Evolutionary conservation across 805 yeast species (phyloP).

Genomic region (Candida nemodendra): DNA sequence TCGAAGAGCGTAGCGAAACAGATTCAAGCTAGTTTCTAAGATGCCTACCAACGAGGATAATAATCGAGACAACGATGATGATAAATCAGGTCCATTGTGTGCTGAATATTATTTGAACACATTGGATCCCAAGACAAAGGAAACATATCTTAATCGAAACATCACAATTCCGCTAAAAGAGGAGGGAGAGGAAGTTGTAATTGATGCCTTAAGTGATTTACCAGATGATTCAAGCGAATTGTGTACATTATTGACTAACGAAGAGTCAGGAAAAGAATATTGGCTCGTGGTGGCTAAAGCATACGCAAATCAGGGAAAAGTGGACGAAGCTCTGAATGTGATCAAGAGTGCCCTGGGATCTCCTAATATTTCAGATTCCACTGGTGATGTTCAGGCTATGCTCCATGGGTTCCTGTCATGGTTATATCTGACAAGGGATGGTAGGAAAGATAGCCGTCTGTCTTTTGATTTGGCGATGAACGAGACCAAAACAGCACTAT

Average conservation of each 20-base stretch:
- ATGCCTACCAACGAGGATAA: too few species aligned
- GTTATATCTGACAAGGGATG: slow-evolving; percentile 56
- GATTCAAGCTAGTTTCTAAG: too few species aligned
- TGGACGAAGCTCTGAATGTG: slow-evolving; percentile 63
- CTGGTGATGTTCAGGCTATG: slow-evolving; percentile 44
- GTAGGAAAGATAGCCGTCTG: slow-evolving; percentile 21
- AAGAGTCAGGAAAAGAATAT: slow-evolving; percentile 68
- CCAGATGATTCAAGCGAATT: slow-evolving; percentile 90
- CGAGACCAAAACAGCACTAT: slow-evolving; percentile 44
- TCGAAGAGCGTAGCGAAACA: too few species aligned
- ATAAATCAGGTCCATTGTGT: slow-evolving; percentile 23
- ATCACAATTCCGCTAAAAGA: slow-evolving; percentile 65
- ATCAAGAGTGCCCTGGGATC: slow-evolving; percentile 56
- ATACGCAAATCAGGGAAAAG: slow-evolving; percentile 60
- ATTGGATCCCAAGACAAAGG: slow-evolving; percentile 22
- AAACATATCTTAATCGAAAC: slow-evolving; percentile 24
- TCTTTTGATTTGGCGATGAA: slow-evolving; percentile 29
- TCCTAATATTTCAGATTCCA: slow-evolving; percentile 30
- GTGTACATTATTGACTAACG: slow-evolving; percentile 74
- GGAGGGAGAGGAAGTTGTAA: slow-evolving; percentile 80
- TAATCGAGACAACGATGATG: slow-evolving; percentile 1
- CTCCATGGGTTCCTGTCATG: slow-evolving; percentile 69
- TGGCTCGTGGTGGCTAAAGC: slow-evolving; percentile 87
- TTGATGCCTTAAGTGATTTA: slow-evolving; percentile 75
- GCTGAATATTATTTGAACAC: slow-evolving; percentile 26